These are phyloP conservation scores for Neurospora sp. DNA, from an alignment of 495 filamentous ascomycete species.

Conservation along the genomic window DNA sequence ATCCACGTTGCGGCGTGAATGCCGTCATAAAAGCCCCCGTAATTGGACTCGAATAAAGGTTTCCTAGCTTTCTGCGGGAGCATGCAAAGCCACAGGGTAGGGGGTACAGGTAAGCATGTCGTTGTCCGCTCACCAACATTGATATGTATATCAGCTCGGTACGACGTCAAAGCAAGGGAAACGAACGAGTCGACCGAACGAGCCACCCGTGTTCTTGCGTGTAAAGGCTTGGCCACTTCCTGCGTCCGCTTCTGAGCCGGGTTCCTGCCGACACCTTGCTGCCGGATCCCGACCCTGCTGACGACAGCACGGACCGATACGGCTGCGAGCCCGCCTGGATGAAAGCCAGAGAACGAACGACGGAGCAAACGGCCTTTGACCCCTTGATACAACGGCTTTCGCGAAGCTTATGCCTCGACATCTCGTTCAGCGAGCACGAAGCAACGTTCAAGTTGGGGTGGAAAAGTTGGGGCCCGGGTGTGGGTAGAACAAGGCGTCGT, in stretches of 20 bases:
- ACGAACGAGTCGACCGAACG: neutral
- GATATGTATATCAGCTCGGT: neutral
- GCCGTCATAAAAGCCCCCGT: neutral
- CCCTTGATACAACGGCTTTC: neutral
- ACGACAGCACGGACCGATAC: neutral
- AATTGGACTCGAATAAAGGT: neutral
- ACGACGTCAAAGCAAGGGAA: neutral
- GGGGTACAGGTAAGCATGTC: neutral
- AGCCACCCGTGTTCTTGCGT: neutral
- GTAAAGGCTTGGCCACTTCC: neutral
- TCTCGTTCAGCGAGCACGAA: neutral
- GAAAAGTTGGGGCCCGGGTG: neutral
- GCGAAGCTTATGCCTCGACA: neutral
- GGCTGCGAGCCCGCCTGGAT: neutral
- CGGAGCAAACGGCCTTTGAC: neutral
- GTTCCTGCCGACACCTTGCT: neutral
- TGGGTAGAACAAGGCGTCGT: slow-evolving; percentile 1
- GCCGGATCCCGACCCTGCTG: neutral
- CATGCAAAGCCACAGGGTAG: neutral
- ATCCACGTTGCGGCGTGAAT: neutral
- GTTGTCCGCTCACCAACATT: neutral
- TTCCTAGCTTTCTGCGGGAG: neutral
- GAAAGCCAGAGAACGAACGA: neutral
- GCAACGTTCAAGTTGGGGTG: neutral
- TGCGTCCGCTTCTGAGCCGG: neutral